Evolutionary conservation across 805 yeast genomes (phyloP).

Genomic region (Yamadazyma ubonensis): DNA sequence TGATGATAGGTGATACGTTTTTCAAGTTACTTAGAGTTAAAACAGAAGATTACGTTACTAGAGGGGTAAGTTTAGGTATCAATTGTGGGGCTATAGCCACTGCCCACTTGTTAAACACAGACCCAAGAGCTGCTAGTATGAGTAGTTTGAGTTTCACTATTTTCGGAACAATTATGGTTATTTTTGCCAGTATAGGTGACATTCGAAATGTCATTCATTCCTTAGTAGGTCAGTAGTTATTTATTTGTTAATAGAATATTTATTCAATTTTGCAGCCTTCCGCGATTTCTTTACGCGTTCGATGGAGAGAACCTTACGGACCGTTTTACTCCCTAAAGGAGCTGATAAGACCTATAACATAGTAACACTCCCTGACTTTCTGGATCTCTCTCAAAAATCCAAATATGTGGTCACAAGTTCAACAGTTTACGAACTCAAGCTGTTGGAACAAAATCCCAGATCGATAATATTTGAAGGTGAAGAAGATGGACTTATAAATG

Average conservation of each 20-base stretch:
- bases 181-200: constrained; percentile 57
- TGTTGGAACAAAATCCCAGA: constrained; percentile 29
- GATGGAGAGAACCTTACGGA: constrained; percentile 8
- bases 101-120: constrained; percentile 64
- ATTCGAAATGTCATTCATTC: constrained; percentile 22
- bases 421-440: constrained; percentile 39
- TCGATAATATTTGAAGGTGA: constrained; percentile 34
- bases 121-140: constrained; percentile 81
- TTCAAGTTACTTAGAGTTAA: constrained; percentile 52
- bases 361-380: constrained; percentile 12
- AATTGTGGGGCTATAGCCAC: constrained; percentile 85
- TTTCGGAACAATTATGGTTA: constrained; percentile 72
- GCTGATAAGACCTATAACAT: constrained; percentile 5
- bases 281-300: constrained; percentile 4
- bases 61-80: constrained; percentile 75
- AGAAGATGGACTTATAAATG: constrained; percentile 37
- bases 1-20: constrained; percentile 56
- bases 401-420: constrained; percentile 14
- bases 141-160: constrained; percentile 68
- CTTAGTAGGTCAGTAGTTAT: constrained; percentile 11
- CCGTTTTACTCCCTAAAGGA: constrained; percentile 14
- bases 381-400: constrained; percentile 3
- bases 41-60: constrained; percentile 64
- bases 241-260: constrained; percentile 1
- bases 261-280: constrained; percentile 4